Evolutionary conservation across 2,329 filamentous ascomycete genomes (phyloP), one percentile per base, ranked within the genome.

Genomic region (Fusarium sulawesiense): DNA sequence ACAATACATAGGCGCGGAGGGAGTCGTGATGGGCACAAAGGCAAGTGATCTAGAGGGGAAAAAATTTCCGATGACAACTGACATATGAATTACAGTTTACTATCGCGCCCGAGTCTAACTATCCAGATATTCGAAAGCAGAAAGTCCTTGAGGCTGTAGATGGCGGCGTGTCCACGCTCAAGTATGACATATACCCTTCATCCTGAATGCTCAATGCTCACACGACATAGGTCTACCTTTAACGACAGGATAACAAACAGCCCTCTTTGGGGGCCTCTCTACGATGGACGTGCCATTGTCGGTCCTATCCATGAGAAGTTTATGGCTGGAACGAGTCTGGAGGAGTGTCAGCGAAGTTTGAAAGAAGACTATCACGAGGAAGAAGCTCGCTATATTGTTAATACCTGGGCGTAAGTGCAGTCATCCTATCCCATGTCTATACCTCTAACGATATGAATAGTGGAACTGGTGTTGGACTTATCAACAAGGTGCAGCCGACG

Each of bases 111-210:
- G 84, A 86, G 71, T 83, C 83, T 14, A 70, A 71, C n/a, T 80
- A 82, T 2, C 78, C 83, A 3, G 78, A 82, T 6, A 76, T 74
- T 47, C 77, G 79, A 37, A 84, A 83, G 70, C 74, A 83, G 49
- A 65, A 79, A 16, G 73, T 86, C 30, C 71, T 85, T 20, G 71
- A 79, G 34, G 77, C 82, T 16, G 73, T 62, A 5, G 84, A 86
- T 63, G 84, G 84, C 4, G 84, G 79, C 7, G 60, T 76, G 16
- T 78, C 80, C 5, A 86, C 84, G 0, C 73, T 84, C 58, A 86
- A 86, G 81, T 85, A 73, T 30, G 71, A 60, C 6, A 13, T 12
- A 9, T 7, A 11, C n/a, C 23, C 13, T 23, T 6, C n/a, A 6
- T 2, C 51, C 23, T n/a, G 13, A 16, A 10, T 5, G 10, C 20